These are phyloP conservation scores for Megacollybia marginata DNA, from an alignment of 768 basidiomycete genomes.

Conservation along the genomic window DNA sequence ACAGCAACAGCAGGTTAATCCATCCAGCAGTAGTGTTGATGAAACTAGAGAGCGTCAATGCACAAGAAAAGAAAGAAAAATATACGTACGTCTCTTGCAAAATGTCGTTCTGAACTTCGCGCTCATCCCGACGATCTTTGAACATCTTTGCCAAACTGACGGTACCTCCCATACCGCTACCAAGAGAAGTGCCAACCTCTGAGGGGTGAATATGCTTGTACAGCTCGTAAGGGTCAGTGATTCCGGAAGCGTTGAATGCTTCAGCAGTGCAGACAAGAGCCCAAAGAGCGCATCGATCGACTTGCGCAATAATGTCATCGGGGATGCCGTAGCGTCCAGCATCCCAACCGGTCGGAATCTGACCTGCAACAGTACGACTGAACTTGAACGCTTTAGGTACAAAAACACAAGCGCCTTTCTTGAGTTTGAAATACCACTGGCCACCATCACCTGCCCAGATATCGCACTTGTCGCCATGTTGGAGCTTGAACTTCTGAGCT, in stretches of 20 bases:
- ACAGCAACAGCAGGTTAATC: conserved; percentile 91
- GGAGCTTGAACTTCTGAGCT: conserved; percentile 90
- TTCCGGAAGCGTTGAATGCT: conserved; percentile 92
- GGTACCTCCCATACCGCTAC: conserved; percentile 97
- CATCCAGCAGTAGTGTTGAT: conserved; percentile 99
- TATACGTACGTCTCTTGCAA: conserved; percentile 88
- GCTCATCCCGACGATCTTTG: conserved; percentile 96
- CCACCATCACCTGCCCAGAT: conserved; percentile 87
- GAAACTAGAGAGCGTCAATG: conserved; percentile 48
- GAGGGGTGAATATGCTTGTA: conserved; percentile 97
- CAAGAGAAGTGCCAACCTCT: conserved; percentile 89
- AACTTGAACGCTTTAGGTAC: conserved; percentile 96
- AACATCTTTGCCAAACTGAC: conserved; percentile 93
- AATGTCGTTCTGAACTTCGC: conserved; percentile 97
- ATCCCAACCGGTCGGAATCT: conserved; percentile 96
- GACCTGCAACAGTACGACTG: conserved; percentile 90
- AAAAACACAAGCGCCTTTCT: conserved; percentile 90
- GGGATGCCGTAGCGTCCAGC: conserved; percentile 97
- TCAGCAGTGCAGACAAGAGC: conserved; percentile 91
- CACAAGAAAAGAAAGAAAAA: background rate
- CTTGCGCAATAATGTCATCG: conserved; percentile 90
- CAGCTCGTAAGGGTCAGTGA: conserved; percentile 96
- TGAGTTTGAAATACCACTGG: conserved; percentile 98
- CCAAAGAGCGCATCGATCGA: conserved; percentile 91
- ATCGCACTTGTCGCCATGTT: conserved; percentile 96